A percentile compares a stretch with the other conserved stretches of the same genome.
Evolutionary conservation across 345 rosid species (phyloP).

Genomic region (Barbarea vulgaris): DNA sequence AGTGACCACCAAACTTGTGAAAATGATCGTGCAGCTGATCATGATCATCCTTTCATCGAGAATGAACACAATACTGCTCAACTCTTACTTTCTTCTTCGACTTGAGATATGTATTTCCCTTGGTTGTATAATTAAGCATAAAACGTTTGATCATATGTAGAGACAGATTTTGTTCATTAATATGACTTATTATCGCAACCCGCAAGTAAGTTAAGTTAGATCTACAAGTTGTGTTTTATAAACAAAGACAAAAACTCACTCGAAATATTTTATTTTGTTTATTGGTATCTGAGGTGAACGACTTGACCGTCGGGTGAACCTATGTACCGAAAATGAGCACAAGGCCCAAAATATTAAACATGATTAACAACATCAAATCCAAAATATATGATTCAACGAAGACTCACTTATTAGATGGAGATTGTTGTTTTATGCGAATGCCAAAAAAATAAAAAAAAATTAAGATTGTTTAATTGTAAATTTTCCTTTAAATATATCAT

Average conservation of each 20-base stretch:
- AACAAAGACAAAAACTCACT: not conserved
- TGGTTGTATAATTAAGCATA: conserved; percentile 14
- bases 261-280: not conserved
- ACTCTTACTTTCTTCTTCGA: conserved; percentile 47
- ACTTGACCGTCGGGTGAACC: not conserved
- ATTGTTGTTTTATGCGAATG: too few relatives aligned
- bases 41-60: conserved; percentile 52
- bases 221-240: not conserved
- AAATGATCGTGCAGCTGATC: conserved; percentile 11
- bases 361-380: not conserved
- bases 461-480: not conserved
- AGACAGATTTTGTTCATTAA: not conserved
- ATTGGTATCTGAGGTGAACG: not conserved
- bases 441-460: too few relatives aligned
- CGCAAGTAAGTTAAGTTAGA: not conserved
- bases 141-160: not conserved
- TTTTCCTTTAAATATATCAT: too few relatives aligned
- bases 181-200: not conserved
- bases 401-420: too few relatives aligned
- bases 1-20: conserved; percentile 15
- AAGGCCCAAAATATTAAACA: not conserved
- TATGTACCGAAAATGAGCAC: not conserved
- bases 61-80: conserved; percentile 13
- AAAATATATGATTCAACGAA: too few relatives aligned
- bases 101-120: not conserved